Conservation (phyloP, 495 filamentous ascomycete species). For the Aspergillus indologenus region DNA sequence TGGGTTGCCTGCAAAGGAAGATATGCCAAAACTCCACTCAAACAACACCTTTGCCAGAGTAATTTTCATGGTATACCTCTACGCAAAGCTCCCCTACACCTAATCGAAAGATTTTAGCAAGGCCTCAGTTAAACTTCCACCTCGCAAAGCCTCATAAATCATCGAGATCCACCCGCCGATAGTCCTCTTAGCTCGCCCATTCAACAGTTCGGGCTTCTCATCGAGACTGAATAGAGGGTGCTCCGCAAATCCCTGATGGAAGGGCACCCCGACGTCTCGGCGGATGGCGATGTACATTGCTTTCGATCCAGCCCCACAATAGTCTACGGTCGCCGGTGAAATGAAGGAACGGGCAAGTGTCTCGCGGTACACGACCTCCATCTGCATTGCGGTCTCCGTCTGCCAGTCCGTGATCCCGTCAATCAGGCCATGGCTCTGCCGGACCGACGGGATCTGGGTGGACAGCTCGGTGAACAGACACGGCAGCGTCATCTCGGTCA, state of each 20-base stretch:
- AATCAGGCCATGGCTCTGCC: background rate
- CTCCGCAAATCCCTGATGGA: background rate
- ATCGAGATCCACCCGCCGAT: background rate
- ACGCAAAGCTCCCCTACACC: too few species aligned
- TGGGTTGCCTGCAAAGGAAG: too few species aligned
- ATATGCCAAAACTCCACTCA: too few species aligned
- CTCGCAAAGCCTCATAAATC: conserved; percentile 1
- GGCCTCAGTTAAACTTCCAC: background rate
- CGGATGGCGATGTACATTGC: background rate
- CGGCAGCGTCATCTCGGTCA: background rate
- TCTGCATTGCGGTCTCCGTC: background rate
- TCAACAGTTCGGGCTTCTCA: background rate
- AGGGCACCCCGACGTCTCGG: background rate
- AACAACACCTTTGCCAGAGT: too few species aligned
- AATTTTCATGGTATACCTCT: too few species aligned
- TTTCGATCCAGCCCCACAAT: background rate
- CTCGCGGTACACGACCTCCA: background rate
- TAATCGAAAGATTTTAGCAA: background rate
- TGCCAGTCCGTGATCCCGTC: background rate
- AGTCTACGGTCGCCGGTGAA: background rate
- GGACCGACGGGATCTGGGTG: background rate
- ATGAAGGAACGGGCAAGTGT: background rate
- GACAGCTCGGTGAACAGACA: background rate
- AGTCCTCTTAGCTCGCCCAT: background rate
- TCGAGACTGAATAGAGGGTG: background rate